Base-by-base conservation (phyloP, 305 asterid genomes). In the Euphrasia arctica region DNA sequence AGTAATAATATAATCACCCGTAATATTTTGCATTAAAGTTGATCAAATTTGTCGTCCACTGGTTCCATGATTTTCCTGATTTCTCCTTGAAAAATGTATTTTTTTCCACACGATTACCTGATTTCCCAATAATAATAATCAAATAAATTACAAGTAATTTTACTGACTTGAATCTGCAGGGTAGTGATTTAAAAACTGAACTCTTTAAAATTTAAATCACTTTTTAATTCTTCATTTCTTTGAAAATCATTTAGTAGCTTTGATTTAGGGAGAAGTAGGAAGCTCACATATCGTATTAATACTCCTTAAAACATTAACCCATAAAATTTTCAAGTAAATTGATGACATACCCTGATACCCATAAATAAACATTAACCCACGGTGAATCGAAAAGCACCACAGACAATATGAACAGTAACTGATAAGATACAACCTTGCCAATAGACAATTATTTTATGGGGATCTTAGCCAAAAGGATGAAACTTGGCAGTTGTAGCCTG, bases 31-130 rank as follows among this genome's bases (percentile, higher is more conserved):
- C 22, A 57, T 43, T 34, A 41, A 47, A 9, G 13, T 59, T 36
- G 63, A 50, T 47, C 39, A 58, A 66, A 29, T 12, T 27, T 57
- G 36, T 71, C 45, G 59, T 64, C 52, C 50, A 54, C 25, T 58
- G 4, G 71, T 59, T 64, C 41, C 70, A 56, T 28, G 61, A 9
- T 36, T 36, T 36, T 6, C 43, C 9, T 36, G 43, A 39, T 8
- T 39, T 39, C 43, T 39, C 43, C 43, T 39, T 39, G 43, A 39
- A 34, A 34, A 34, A 5, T 1, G 9, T 36, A 34, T 34, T 39
- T 7, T 39, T 39, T 7, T 39, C 9, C 9, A 39, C 11, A 7
- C 9, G 9, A 39, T 8, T 39, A 39, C 43, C 43, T 2, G 43
- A 39, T 39, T 39, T 39, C 43, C 11, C 22, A 39, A 39, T 8